Evolutionary conservation across 2,329 filamentous ascomycete genomes (phyloP).

Genomic region (Xylariaceae sp.): DNA sequence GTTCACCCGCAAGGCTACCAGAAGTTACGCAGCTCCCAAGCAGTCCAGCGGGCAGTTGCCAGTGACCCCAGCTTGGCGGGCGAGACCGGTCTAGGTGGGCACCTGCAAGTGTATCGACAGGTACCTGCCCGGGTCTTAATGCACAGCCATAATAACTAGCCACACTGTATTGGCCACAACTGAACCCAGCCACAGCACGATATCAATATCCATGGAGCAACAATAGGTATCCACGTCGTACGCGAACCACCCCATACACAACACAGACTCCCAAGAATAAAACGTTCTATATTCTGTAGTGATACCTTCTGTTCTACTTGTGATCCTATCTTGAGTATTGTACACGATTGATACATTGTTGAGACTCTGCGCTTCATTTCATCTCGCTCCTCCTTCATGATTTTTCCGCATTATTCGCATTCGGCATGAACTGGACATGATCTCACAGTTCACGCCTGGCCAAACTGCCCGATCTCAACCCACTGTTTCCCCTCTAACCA

Average conservation of each 20-base stretch:
- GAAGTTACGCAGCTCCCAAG: constrained; percentile 28
- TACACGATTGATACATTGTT: constrained; percentile 6
- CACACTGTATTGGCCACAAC: background rate
- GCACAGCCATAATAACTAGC: background rate
- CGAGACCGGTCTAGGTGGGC: background rate
- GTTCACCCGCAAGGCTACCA: constrained; percentile 26
- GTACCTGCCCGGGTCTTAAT: constrained; percentile 6
- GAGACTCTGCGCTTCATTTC: constrained; percentile 4
- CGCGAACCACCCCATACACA: background rate
- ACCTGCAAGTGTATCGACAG: background rate
- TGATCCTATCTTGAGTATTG: background rate
- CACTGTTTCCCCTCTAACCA: constrained; percentile 29
- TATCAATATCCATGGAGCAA: background rate
- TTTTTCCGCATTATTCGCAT: background rate
- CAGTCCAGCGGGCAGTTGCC: constrained; percentile 12
- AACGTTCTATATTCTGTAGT: background rate
- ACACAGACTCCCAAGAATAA: background rate
- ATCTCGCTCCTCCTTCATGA: background rate
- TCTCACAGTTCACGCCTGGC: constrained; percentile 13
- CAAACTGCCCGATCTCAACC: constrained; percentile 26
- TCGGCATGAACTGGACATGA: constrained; percentile 1
- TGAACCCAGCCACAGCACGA: background rate
- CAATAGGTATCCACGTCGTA: background rate
- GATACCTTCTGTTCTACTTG: too few relatives aligned
- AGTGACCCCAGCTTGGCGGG: constrained; percentile 11